Conservation (phyloP, 2,329 filamentous ascomycete species). For the Coniochaeta sp. region DNA sequence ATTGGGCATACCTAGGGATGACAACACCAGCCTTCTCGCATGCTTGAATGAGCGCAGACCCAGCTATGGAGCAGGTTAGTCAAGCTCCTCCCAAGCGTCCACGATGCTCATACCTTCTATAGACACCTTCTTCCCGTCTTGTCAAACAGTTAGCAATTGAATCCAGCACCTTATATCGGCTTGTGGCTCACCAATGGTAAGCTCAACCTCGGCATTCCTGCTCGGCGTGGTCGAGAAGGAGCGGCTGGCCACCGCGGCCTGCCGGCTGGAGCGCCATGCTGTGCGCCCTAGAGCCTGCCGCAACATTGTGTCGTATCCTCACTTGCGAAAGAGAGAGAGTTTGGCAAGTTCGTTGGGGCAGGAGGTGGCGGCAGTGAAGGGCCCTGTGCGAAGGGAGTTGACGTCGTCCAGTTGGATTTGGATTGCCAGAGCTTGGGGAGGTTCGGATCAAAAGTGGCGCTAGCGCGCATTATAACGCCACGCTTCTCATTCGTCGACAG, state of each 20-base stretch:
- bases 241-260: slow-evolving; percentile 56
- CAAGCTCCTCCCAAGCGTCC: slow-evolving; percentile 6
- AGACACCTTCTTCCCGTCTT: slow-evolving; percentile 96
- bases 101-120: slow-evolving; percentile 67
- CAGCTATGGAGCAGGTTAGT: slow-evolving; percentile 54
- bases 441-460: slow-evolving; percentile 1
- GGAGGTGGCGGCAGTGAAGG: slow-evolving; percentile 10
- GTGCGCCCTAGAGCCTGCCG: slow-evolving; percentile 61
- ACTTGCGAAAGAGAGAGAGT: slow-evolving; percentile 33
- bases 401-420: slow-evolving; percentile 7
- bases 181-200: slow-evolving; percentile 72
- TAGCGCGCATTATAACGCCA: background rate
- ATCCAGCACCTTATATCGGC: slow-evolving; percentile 16
- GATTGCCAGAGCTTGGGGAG: slow-evolving; percentile 1
- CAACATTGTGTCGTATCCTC: slow-evolving; percentile 57
- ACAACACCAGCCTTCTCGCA: slow-evolving; percentile 95
- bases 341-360: slow-evolving; percentile 2
- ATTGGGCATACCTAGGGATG: slow-evolving; percentile 61
- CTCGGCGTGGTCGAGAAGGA: slow-evolving; percentile 74
- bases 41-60: slow-evolving; percentile 94
- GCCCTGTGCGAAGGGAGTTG: slow-evolving; percentile 3
- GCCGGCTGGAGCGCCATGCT: slow-evolving; percentile 57
- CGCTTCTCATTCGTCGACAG: background rate
- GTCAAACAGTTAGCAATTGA: slow-evolving; percentile 10
- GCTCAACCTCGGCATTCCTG: slow-evolving; percentile 86